Evolutionary conservation across 768 basidiomycete genomes (phyloP).

Genomic region (Dentipellis sp.): DNA sequence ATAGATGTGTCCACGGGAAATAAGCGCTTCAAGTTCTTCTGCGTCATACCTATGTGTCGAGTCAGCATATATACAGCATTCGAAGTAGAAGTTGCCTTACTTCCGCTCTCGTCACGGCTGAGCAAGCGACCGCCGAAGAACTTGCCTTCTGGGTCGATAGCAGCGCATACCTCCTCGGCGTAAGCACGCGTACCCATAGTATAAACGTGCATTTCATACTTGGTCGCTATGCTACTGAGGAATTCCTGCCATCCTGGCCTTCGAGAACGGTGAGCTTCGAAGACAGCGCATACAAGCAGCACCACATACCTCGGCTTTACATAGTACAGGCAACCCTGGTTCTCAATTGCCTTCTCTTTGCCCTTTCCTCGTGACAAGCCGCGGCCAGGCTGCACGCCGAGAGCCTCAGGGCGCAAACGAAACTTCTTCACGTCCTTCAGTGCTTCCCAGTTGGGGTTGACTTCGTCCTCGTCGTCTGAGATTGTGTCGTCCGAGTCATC

Average conservation of each 20-base stretch:
- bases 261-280: constrained; percentile 8
- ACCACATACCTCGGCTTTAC: constrained; percentile 84
- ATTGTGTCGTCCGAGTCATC: constrained; percentile 29
- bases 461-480: constrained; percentile 30
- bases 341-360: constrained; percentile 58
- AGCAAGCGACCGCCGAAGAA: constrained; percentile 84
- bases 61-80: background rate
- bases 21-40: constrained; percentile 84
- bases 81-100: constrained; percentile 38
- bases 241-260: constrained; percentile 85
- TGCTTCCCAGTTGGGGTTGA: constrained; percentile 91
- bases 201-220: constrained; percentile 99
- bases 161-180: constrained; percentile 89
- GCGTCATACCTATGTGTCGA: constrained; percentile 31
- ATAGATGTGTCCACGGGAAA: constrained; percentile 97
- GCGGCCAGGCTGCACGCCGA: constrained; percentile 37
- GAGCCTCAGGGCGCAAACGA: constrained; percentile 69
- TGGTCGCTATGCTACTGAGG: constrained; percentile 54
- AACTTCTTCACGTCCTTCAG: constrained; percentile 88
- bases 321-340: constrained; percentile 89
- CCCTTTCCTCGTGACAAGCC: constrained; percentile 36
- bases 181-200: constrained; percentile 99
- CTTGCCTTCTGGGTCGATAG: constrained; percentile 83
- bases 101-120: constrained; percentile 94
- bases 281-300: background rate